These are phyloP conservation scores for Physaria fendleri DNA, from an alignment of 345 rosid species.

Conservation along the genomic window DNA sequence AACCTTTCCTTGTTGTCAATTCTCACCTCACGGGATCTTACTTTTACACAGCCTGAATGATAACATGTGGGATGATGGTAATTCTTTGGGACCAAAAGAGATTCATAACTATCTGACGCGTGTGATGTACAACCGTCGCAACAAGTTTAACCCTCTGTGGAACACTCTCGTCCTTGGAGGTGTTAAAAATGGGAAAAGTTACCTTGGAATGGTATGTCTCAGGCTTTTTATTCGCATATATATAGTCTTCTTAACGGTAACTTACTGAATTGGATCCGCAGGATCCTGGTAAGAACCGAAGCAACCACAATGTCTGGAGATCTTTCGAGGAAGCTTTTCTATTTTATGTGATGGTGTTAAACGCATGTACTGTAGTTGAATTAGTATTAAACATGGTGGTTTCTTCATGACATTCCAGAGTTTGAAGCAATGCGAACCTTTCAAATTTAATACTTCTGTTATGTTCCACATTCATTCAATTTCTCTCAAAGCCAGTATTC, in stretches of 20 bases:
- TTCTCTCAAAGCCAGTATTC: too few species aligned
- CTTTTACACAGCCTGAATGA: constrained; percentile 65
- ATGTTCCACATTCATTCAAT: too few species aligned
- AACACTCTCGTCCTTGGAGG: constrained; percentile 97
- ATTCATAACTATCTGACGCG: constrained; percentile 91
- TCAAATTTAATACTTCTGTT: too few species aligned
- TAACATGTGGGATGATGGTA: constrained; percentile 99
- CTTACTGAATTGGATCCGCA: constrained; percentile 7
- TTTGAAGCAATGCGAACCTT: not conserved
- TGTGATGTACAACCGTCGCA: constrained; percentile 92
- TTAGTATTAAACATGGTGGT: not conserved
- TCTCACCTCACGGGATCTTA: constrained; percentile 5
- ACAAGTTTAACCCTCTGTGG: constrained; percentile 96
- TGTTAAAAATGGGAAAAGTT: constrained; percentile 83
- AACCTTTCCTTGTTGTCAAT: not conserved
- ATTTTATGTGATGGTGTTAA: not conserved
- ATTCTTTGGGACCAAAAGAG: constrained; percentile 99
- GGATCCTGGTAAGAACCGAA: constrained; percentile 69
- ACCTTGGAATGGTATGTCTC: constrained; percentile 78
- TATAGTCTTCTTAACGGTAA: not conserved
- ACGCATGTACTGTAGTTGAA: constrained; percentile 7
- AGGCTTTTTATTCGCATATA: not conserved
- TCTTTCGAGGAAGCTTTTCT: not conserved
- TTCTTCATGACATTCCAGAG: not conserved
- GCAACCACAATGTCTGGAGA: not conserved